Base-by-base conservation (phyloP, 2,329 filamentous ascomycete species). In the Aspergillus sp. region DNA sequence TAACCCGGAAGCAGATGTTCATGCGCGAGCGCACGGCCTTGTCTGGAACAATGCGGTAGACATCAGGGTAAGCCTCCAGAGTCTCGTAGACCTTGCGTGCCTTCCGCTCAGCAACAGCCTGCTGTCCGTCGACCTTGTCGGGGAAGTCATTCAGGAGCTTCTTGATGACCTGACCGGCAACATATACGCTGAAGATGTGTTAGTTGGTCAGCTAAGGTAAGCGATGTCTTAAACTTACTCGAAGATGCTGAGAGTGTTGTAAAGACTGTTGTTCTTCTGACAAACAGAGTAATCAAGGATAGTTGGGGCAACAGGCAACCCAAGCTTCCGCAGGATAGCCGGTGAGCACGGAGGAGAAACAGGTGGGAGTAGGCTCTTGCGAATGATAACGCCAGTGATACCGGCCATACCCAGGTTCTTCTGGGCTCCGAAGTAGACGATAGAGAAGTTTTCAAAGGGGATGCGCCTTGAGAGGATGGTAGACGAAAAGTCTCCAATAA, bases 231-330 rank as follows among this genome's bases (percentile, higher is more conserved):
- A 5, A 12, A 53, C 64, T 36, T 50, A 66, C 64, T 66, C 64
- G 62, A 98, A 96, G 68, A 98, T 96, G 68, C 91, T 93, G 11
- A 98, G 80, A 0, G 93, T 98, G 77, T 98, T 98, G 80, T 98
- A 98, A 26, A 98, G 82, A 66, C 89, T 95, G 79, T 96, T 95
- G 78, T 96, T 96, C 81, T 96, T 96, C 26, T 48, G 44, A 41
- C 90, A 88, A 64, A 95, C 89, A 61, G 91, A 88, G 70, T 93
- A 98, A 62, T 90, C 85, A 48, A 98, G 79, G 43, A 97, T 84
- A 17, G 90, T 84, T 2, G 93, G 92, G 0, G 72, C 71, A 47
- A 65, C 49, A 11, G 76, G 76, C 4, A 79, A 63, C 51, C 88
- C 86, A 9, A 97, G 83, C 58, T 87, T 81, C 58, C 92, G 84